These are phyloP conservation scores for Pythium biforme DNA, from an alignment of 352 stramenopile species.

Conservation along the genomic window DNA sequence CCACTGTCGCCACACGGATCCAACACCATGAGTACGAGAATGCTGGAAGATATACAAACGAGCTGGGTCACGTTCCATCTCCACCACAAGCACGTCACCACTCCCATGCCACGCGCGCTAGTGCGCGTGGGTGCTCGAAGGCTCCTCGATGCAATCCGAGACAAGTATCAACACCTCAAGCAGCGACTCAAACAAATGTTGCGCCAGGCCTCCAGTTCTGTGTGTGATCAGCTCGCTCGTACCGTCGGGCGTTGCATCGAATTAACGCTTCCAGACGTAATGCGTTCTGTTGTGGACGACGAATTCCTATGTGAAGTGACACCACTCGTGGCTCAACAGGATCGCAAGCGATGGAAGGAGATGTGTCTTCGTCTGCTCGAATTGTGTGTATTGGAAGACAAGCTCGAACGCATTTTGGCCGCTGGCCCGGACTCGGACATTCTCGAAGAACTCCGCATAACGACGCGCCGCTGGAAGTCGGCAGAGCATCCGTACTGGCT, in stretches of 20 bases:
- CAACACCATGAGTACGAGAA: slow-evolving; percentile 34
- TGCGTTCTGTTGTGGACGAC: slow-evolving; percentile 27
- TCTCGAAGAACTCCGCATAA: slow-evolving; percentile 47
- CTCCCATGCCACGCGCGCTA: not conserved
- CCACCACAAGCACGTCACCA: not conserved
- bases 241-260: not conserved
- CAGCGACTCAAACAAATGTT: not conserved
- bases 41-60: slow-evolving; percentile 39
- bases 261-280: slow-evolving; percentile 2
- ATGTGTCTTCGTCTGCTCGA: slow-evolving; percentile 39
- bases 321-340: slow-evolving; percentile 25
- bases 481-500: slow-evolving; percentile 73
- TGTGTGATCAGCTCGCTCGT: not conserved
- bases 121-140: not conserved
- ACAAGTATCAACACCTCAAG: not conserved
- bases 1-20: slow-evolving; percentile 24
- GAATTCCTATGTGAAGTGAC: slow-evolving; percentile 32
- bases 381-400: slow-evolving; percentile 81
- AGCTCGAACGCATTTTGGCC: slow-evolving; percentile 38
- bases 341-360: slow-evolving; percentile 25
- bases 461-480: slow-evolving; percentile 47
- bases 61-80: slow-evolving; percentile 45
- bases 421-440: slow-evolving; percentile 15
- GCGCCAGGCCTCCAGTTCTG: not conserved
- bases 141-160: not conserved